Base-by-base conservation (phyloP, 768 basidiomycete species). In the Butyriboletus loyo region DNA sequence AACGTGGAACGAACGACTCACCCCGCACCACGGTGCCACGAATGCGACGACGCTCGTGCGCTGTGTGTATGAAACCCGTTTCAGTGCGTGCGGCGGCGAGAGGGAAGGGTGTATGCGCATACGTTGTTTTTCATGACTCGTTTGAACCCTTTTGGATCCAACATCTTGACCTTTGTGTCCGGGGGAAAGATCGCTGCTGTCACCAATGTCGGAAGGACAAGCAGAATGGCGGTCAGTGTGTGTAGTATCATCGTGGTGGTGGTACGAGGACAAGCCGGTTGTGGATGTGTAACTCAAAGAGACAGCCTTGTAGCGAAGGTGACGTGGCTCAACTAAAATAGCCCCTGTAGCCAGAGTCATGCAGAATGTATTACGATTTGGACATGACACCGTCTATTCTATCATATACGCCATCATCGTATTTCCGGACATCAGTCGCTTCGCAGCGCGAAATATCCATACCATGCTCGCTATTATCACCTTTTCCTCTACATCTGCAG, bases 21-120 rank as follows among this genome's bases (percentile, higher is more conserved):
- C 88, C 58, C 88, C 89, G 64, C 89, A 93, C 94, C 93, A 96
- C 4, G 92, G 89, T n/a, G 94, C 94, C 13, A 94, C 87, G 65
- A 95, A 97, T 2, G 92, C 94, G 17, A 96, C 86, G 64, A 94
- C 69, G 55, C 77, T 82, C 30, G 90, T 87, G 71, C 80, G 75
- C 90, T 92, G 59, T 10, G 42, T 34, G 11, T 7, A 19, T 49
- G 28, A 35, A 28, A n/a, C 37, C 11, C 5, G 30, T 19, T 34
- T 54, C 17, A 34, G 51, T 39, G 17, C 17, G 49, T 46, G 19
- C 22, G 27, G 21, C n/a, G 17, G 9, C 5, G 14, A 34, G 8
- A 37, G 11, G 30, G 22, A 27, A 25, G n/a, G 24, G 7, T 13
- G 17, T 28, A 35, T 49, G 52, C 32, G 73, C 87, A 53, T 68